Conservation (phyloP, 306 rosid genomes). For the Gastrolobium bilobum region DNA sequence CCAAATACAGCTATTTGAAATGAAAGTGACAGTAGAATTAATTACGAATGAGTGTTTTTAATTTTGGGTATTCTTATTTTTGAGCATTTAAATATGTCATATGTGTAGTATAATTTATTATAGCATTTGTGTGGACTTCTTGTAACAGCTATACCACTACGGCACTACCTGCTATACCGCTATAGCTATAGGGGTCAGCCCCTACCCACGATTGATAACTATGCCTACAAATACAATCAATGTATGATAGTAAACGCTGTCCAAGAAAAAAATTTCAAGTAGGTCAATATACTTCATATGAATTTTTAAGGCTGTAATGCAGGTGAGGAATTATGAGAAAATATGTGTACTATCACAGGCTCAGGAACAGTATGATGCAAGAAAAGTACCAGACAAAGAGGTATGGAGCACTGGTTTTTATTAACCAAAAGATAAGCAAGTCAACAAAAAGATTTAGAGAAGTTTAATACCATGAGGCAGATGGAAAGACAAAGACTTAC, state of each 20-base stretch:
- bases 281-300: neutral
- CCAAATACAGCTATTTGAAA: no score
- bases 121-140: no score
- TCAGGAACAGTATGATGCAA: neutral
- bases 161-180: no score
- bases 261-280: conserved; percentile 21
- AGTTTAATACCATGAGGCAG: conserved; percentile 30
- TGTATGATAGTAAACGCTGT: conserved; percentile 8
- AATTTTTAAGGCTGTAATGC: conserved; percentile 30
- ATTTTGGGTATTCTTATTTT: no score
- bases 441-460: conserved; percentile 24
- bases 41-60: no score
- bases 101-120: no score
- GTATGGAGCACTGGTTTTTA: conserved; percentile 1
- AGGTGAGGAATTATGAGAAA: conserved; percentile 23
- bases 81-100: no score
- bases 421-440: conserved; percentile 28
- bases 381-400: neutral
- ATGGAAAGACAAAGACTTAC: conserved; percentile 53
- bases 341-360: conserved; percentile 18
- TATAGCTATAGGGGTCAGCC: no score
- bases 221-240: neutral
- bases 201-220: no score
- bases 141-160: no score
- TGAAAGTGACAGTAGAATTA: no score